Percentiles rank a stretch among this genome's conserved stretches.
Evolutionary conservation across 768 basidiomycete genomes (phyloP).

Genomic region (Lactarius deliciosus): DNA sequence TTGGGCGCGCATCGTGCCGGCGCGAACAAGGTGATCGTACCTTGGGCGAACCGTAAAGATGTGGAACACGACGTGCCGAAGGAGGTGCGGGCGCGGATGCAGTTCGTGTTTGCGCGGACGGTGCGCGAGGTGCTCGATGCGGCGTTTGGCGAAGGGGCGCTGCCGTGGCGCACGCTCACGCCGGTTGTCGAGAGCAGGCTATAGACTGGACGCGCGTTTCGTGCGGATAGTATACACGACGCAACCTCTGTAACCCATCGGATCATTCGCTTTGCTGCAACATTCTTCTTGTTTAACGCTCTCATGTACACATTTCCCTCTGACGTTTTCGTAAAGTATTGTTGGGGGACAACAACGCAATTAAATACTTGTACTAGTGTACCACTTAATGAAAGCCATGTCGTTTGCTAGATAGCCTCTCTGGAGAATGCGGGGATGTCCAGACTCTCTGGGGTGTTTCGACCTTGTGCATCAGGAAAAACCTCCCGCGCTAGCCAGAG

Average conservation of each 20-base stretch:
- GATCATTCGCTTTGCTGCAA: neutral
- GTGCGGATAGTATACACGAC: too few species aligned
- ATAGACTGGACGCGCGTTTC: conserved; percentile 29
- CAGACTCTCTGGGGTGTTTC: too few species aligned
- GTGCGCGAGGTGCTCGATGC: conserved; percentile 80
- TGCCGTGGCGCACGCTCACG: conserved; percentile 60
- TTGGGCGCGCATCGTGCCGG: conserved; percentile 88
- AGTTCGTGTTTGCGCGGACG: conserved; percentile 78
- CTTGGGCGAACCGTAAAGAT: conserved; percentile 82
- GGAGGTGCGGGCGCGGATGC: conserved; percentile 70
- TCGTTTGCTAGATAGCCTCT: neutral
- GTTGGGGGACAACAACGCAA: neutral
- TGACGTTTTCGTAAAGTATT: neutral
- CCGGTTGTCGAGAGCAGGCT: conserved; percentile 53
- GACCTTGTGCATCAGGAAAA: too few species aligned
- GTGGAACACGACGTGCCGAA: conserved; percentile 81
- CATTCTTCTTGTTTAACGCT: neutral
- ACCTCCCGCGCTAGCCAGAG: too few species aligned
- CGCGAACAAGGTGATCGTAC: conserved; percentile 80
- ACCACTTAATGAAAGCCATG: neutral
- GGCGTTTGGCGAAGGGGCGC: conserved; percentile 70
- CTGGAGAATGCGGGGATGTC: too few species aligned
- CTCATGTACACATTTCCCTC: neutral
- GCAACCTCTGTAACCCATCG: neutral
- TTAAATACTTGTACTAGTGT: neutral